phyloP scores from a whole-genome alignment of 768 basidiomycete species.

The Lactifluus pinguis region DNA sequence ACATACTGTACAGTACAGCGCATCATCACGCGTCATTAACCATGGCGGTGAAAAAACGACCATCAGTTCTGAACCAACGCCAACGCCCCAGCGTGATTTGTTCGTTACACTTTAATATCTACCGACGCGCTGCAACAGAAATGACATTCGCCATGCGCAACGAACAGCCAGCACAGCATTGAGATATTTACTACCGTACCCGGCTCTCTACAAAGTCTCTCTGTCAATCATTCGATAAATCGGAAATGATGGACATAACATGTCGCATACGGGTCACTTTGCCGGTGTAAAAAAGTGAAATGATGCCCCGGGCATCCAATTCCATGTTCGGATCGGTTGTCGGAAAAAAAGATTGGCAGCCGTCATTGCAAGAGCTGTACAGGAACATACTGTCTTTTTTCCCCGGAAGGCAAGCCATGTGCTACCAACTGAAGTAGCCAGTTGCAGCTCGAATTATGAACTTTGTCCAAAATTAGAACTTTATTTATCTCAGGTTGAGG shows the following conservation, averaged over 20 bases:
- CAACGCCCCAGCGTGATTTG: not conserved
- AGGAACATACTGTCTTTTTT: not conserved
- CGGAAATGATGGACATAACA: too few species aligned
- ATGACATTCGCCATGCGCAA: not conserved
- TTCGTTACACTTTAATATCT: not conserved
- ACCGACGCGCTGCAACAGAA: not conserved
- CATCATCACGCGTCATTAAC: not conserved
- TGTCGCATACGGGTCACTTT: too few species aligned
- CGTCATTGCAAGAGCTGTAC: too few species aligned
- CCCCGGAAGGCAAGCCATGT: not conserved
- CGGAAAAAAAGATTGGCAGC: too few species aligned
- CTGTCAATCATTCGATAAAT: too few species aligned
- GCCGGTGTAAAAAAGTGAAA: too few species aligned
- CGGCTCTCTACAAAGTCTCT: too few species aligned
- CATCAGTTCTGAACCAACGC: not conserved
- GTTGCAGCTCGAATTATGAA: not conserved
- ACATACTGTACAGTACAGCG: too few species aligned
- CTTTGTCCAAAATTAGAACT: not conserved
- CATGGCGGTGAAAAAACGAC: not conserved
- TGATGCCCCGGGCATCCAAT: too few species aligned
- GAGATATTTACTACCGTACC: not conserved
- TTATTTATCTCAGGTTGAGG: not conserved
- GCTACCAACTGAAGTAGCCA: not conserved
- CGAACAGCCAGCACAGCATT: not conserved
- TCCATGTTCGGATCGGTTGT: too few species aligned